Base-by-base conservation (phyloP, 371 early-diverging fungal species). In the Chytridium lagenaria region DNA sequence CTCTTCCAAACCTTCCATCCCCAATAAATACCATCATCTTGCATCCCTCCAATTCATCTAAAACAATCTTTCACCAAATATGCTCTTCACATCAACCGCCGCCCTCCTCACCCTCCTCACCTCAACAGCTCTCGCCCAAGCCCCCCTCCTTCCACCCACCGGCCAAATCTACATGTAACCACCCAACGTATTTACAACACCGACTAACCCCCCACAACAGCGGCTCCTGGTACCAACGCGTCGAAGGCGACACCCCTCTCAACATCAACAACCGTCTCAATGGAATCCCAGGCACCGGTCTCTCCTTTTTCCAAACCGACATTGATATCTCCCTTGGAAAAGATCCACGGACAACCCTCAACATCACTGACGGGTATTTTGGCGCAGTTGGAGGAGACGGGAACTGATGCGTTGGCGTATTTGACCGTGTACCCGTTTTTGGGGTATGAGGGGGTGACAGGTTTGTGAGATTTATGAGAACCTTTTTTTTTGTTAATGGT, bases 281-380 rank as follows among this genome's bases (percentile, higher is more conserved):
- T 7, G 61, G 61, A 7, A 61, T 61, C 37, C 61, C 61, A 34
- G 63, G 71, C 67, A 66, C 72, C 34, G 64, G 73, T 12, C 50
- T 82, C 26, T 50, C 78, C 33, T 67, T 83, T 64, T 83, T 77
- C 65, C 83, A 87, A 66, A 92, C 91, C 73, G 93, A 96, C 83
- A 94, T 96, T 75, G 96, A 96, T 51, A 93, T 97, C 36, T 94
- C 95, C 1, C n/a, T 92, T 93, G 94, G 92, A 26, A 82, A 94
- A 38, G 89, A 92, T 65, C 69, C 64, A 31, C 39, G 23, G 61
- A 68, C 72, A 1, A 1, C 71, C 40, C 75, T 57, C 59, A 69
- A 67, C 49, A 52, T 69, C 37, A 49, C 68, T 19, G 51, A 19
- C n/a, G 70, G 67, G 31, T 72, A n/a, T 69, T 50, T 33, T 70